These are phyloP conservation scores for Papiliotrema fonsecae DNA, from an alignment of 1,284 basidiomycete genomes.

Conservation along the genomic window DNA sequence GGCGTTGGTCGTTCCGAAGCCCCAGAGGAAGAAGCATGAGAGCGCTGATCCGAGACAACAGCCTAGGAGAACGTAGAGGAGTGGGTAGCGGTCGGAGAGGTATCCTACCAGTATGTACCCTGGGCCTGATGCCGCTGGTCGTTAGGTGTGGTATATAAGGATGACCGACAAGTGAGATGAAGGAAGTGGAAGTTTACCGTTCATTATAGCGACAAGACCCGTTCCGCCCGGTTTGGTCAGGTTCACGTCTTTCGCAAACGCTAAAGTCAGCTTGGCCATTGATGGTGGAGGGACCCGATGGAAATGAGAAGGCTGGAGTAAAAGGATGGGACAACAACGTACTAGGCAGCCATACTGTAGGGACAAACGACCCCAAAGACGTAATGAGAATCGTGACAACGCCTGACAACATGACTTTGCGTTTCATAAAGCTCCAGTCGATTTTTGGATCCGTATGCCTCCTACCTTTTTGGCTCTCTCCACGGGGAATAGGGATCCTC, in stretches of 20 bases:
- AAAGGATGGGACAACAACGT: constrained; percentile 2
- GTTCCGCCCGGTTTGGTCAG: constrained; percentile 37
- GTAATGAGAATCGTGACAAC: constrained; percentile 35
- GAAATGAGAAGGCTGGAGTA: too few relatives aligned
- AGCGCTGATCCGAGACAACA: constrained; percentile 36
- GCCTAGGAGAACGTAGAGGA: constrained; percentile 31
- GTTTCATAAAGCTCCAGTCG: constrained; percentile 28
- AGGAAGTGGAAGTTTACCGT: constrained; percentile 19
- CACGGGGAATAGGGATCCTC: constrained; percentile 33
- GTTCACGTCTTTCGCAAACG: constrained; percentile 37
- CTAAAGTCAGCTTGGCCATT: constrained; percentile 3
- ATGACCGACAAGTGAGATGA: not conserved
- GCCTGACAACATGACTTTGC: constrained; percentile 32
- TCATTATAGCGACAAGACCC: constrained; percentile 43
- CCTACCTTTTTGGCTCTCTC: constrained; percentile 1
- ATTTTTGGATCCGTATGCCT: constrained; percentile 7
- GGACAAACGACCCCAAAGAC: constrained; percentile 44
- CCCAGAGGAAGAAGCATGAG: constrained; percentile 45
- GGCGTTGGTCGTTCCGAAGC: constrained; percentile 35
- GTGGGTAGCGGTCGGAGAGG: constrained; percentile 37
- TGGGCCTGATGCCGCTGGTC: constrained; percentile 37
- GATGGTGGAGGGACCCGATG: not conserved
- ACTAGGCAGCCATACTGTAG: constrained; percentile 44
- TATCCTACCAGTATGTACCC: constrained; percentile 41
- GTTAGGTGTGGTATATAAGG: not conserved